Base-by-base conservation (phyloP, 75 land plant genomes). In the Gnetum montanum region DNA sequence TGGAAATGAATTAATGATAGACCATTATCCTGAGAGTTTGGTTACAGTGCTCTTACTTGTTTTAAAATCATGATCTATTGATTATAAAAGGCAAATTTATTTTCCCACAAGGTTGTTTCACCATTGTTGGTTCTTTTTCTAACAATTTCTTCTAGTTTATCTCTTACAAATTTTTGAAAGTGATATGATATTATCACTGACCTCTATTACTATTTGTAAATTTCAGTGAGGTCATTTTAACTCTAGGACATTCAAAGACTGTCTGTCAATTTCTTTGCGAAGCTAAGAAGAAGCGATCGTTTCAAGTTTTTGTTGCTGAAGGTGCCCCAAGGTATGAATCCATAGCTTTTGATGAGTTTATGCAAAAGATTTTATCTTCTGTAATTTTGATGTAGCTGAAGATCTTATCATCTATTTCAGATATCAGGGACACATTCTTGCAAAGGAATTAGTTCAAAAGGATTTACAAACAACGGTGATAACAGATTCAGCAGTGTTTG, bases 401-500 rank as follows among this genome's bases (percentile, higher is more conserved):
- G n/a, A n/a, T n/a, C n/a, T n/a, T n/a, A n/a, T n/a, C n/a, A n/a
- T n/a, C 13, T 18, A 41, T n/a, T 46, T 26, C 56, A 95, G 99
- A 62, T 95, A 86, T 60, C 96, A 78, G 31, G 99, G 99, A 12
- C 99, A 95, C 60, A 63, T 60, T 27, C 83, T 95, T 61, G 97
- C 99, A 8, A 90, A 83, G 67, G 99, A 95, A 45, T 67, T 95
- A 61, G 83, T 80, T 40, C 61, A 74, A 38, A 72, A 74, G 60
- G 81, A 86, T 47, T 52, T 95, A 38, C 96, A 80, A 53, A 86
- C 99, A 25, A 95, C 99, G 27, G 73, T 95, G 16, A 95, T 95
- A 49, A 90, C 99, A 34, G 99, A 95, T 72, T 95, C 99, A 41
- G 99, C 99, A 34, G 96, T 95, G 28, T 95, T 90, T 86, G 99